Conservation (phyloP, 2,329 filamentous ascomycete genomes). For the Fonsecaea pugnacius region DNA sequence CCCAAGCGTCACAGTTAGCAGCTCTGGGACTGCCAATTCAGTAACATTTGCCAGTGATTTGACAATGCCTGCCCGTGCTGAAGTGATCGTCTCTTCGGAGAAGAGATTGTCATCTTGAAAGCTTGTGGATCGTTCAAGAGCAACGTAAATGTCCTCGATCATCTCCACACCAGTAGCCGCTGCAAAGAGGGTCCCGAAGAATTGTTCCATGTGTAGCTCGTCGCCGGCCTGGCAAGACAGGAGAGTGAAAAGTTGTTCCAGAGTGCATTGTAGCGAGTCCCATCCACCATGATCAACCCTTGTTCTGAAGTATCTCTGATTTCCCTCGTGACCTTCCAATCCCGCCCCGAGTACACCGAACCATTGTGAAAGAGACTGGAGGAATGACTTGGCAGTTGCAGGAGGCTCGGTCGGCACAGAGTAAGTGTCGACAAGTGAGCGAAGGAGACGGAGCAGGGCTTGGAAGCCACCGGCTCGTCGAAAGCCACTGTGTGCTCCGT, state of each 20-base stretch:
- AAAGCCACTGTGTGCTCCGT: conserved; percentile 75
- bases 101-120: conserved; percentile 17
- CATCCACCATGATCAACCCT: conserved; percentile 78
- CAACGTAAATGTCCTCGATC: conserved; percentile 66
- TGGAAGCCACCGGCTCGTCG: conserved; percentile 80
- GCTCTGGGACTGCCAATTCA: conserved; percentile 37
- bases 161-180: conserved; percentile 80
- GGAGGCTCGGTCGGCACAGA: conserved; percentile 50
- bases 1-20: conserved; percentile 34
- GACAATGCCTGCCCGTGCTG: conserved; percentile 21
- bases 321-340: conserved; percentile 79
- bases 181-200: conserved; percentile 80
- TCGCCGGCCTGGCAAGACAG: conserved; percentile 21
- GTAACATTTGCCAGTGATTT: conserved; percentile 32
- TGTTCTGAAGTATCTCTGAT: conserved; percentile 82
- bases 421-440: conserved; percentile 75
- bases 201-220: conserved; percentile 68
- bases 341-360: conserved; percentile 71
- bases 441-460: conserved; percentile 69
- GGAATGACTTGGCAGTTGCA: conserved; percentile 52
- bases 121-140: conserved; percentile 22
- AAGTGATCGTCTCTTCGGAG: conserved; percentile 15
- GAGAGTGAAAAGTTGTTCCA: conserved; percentile 32
- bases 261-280: conserved; percentile 72
- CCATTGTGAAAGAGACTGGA: conserved; percentile 66